Evolutionary conservation across 1,284 basidiomycete genomes (phyloP), one percentile per base, ranked within the genome.

Genomic region (Melanopsichium pennsylvanicum): DNA sequence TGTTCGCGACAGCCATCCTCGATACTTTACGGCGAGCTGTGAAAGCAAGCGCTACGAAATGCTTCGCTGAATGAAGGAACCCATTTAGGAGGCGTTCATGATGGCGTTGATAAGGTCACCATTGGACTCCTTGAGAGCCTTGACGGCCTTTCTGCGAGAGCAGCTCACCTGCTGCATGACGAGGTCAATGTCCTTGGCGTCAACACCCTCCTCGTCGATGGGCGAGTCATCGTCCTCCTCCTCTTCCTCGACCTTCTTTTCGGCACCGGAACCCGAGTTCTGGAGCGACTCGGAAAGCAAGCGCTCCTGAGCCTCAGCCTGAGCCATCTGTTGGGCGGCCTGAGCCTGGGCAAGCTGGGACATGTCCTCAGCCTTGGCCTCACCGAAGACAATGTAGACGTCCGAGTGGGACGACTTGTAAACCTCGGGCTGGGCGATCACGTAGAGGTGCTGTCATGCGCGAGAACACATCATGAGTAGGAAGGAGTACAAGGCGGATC

Each of bases 361-460:
- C 86, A 91, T 91, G 83, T 97, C 93, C 85, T 97, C 93, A 73
- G 92, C 88, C 89, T 91, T 96, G 73, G 93, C 93, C 86, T 98
- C 95, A 75, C 95, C 95, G 77, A 97, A 98, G 70, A 98, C 93
- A 82, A 98, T 93, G 87, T 98, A 97, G 84, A 90, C 92, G 84
- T 98, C 96, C 79, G 92, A 93, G 84, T 91, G 92, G 45, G 91
- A 88, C 46, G 93, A 93, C 86, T 97, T 97, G 89, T 92, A 98
- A 48, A 98, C 95, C 75, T 98, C 95, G 47, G 96, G 95, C 58
- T 90, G 86, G 62, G 91, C 87, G 76, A 98, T 88, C 67, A 97
- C 94, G 82, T 97, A 91, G 62, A 98, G 88, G 70, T 93, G 85
- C 90, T 92, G 52, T 58, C 21, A 8, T 8, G 29, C 9, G 37